Base-by-base conservation (phyloP, 257 asterid genomes). In the Fraxinus cuspidata region DNA sequence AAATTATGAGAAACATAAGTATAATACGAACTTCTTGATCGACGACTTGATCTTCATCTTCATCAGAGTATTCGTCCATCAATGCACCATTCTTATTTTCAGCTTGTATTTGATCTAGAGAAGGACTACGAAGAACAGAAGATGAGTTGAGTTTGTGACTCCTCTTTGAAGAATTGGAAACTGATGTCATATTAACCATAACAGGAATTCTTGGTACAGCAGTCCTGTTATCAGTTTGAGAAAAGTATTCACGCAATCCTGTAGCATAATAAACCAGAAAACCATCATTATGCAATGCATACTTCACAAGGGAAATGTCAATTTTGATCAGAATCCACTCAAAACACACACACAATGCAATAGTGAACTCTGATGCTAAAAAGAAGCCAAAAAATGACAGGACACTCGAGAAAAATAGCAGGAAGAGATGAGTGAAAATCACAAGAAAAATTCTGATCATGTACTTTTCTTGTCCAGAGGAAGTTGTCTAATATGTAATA, bases 151-250 rank as follows among this genome's bases (percentile, higher is more conserved):
- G 84, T 78, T 83, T 86, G 58, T 77, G 83, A 27, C 80, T 78
- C 83, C 77, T 87, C 81, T 84, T 88, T 16, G 88, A 42, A 44
- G 92, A 84, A 75, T 72, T 83, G 70, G 90, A 87, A 53, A 87
- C 84, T 40, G 90, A 85, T 53, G 85, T 70, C 94, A 89, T 89
- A 80, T 87, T 89, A 68, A 89, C 87, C 94, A 89, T 89, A 65
- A 86, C 90, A 25, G 94, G 94, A 76, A 89, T 87, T 87, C 94
- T 81, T 19, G 90, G 92, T 64, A 90, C 90, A 69, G 94, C 79
- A 15, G 83, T 77, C 82, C 94, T 85, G 76, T 89, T 90, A 80
- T 89, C 94, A 72, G 88, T 86, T 82, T 89, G 94, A 53, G 89
- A 83, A 80, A 87, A 89, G 80, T 87, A 89, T 78, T 89, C 94